These are phyloP conservation scores for Bipolaris sorokiniana DNA, from an alignment of 2,329 filamentous ascomycete species.

Conservation along the genomic window DNA sequence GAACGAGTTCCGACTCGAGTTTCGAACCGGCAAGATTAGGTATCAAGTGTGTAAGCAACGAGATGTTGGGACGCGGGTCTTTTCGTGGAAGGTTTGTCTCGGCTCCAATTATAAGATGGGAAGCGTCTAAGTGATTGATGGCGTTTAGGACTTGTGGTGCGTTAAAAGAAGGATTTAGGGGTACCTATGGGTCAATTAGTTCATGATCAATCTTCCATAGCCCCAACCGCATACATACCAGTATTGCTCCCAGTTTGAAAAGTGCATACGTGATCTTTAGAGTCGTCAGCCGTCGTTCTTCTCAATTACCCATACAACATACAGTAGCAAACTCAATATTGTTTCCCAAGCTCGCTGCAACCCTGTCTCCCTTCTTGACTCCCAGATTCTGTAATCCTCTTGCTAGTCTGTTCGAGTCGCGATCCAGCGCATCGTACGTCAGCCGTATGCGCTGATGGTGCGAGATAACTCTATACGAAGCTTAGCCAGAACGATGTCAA, in stretches of 20 bases:
- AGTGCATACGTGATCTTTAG: conserved; percentile 74
- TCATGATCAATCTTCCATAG: too few relatives aligned
- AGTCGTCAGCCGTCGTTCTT: conserved; percentile 24
- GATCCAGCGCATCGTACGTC: conserved; percentile 78
- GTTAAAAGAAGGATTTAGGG: conserved; percentile 90
- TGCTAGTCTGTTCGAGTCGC: conserved; percentile 76
- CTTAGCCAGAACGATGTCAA: conserved; percentile 5
- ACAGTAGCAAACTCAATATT: conserved; percentile 81
- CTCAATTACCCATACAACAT: conserved; percentile 25
- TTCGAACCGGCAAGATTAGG: conserved; percentile 54
- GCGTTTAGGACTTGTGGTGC: conserved; percentile 77
- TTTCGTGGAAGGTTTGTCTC: conserved; percentile 82
- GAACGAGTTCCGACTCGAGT: conserved; percentile 65
- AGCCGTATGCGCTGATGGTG: conserved; percentile 67
- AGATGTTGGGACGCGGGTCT: conserved; percentile 64
- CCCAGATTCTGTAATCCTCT: conserved; percentile 71
- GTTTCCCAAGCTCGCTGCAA: conserved; percentile 88
- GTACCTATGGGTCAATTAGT: conserved; percentile 61
- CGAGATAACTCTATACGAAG: conserved; percentile 58
- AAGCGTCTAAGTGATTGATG: conserved; percentile 73
- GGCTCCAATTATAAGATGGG: conserved; percentile 80
- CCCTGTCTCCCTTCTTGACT: conserved; percentile 80
- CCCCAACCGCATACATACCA: conserved; percentile 58
- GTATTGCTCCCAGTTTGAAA: conserved; percentile 91
- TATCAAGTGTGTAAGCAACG: conserved; percentile 62